Evolutionary conservation across 2,329 filamentous ascomycete genomes (phyloP), one percentile per base, ranked within the genome.

Genomic region (Stachybotrys chlorohalonatus): DNA sequence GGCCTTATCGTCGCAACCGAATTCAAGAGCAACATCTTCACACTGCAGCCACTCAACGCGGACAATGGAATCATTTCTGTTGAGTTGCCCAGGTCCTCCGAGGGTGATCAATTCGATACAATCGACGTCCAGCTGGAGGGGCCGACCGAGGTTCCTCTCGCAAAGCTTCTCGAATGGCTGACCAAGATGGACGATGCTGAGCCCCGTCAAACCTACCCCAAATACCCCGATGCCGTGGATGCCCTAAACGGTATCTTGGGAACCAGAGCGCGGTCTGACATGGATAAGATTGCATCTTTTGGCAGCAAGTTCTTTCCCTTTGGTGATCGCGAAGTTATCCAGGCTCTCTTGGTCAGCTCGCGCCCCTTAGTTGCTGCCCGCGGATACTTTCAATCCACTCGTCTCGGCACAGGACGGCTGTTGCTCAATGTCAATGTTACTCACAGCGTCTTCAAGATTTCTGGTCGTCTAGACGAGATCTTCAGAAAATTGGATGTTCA

Each of bases 361-460:
- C 66, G 66, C 11, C 61, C 68, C 7, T 67, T 78, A 17, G 49
- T 68, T 7, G 72, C 78, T 32, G 66, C 77, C 1, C 75, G 80
- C 15, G 81, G 81, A 1, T 82, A 78, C 59, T 82, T 82, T 54
- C 77, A 81, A 61, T 82, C 79, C 36, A 72, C 76, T 3, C 77
- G 80, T 6, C 68, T 79, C 1, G 75, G 75, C 0, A 83, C 80
- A 0, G 79, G 78, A 2, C 71, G 78, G 0, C 60, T 83, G 1
- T 70, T 84, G 0, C 66, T 83, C 31, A 84, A 84, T 57, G 70
- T 72, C 50, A 83, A 84, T 54, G 75, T 81, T 9, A 76, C 77
- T 0, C 75, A 82, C 57, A 76, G 75, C 3, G 72, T 81, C 16
- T 83, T 83, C 64, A 76, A 73, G 11, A 63, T 68, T 4, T 58